Evolutionary conservation across 352 stramenopile genomes (phyloP), one percentile per base, ranked within the genome.

Genomic region (Pythium graminicola): DNA sequence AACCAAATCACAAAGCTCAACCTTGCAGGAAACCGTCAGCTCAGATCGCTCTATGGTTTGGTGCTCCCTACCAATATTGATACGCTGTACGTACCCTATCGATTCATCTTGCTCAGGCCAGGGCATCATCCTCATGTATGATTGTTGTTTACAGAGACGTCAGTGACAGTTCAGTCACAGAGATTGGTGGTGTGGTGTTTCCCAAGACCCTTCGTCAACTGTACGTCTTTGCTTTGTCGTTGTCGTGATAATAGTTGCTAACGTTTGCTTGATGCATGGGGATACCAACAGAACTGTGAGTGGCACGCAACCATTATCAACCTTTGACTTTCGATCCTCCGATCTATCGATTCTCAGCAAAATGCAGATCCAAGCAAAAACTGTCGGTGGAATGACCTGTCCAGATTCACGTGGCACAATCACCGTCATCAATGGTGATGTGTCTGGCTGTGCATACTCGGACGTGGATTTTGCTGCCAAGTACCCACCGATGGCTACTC

Each of bases 51-150:
- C 38, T 36, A 76, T 35, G 71, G 69, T 16, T 58, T 67, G 33
- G 64, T 75, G 13, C 58, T 85, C 17, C 72, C 74, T 0, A 60
- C 73, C 40, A 67, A 56, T 8, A 52, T 85, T n/a, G 42, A 63
- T 24, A 46, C 50, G 4, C 26, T 56, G 50, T 35, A n/a, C 26
- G 47, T 54, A 9, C 7, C 35, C 9, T 50, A 6, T 29, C 17
- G 28, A 17, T 44, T 33, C 20, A 35, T 46, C 6, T 3, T 24
- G 4, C 2, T 44, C 22, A 24, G 24, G 14, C 24, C 4, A 14
- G n/a, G n/a, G n/a, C n/a, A n/a, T 24, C 48, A 14, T 19, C 8
- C 13, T 32, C 11, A 32, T 20, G 27, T 6, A 47, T 7, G 10
- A 31, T 51, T 1, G 4, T 39, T 50, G 4, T 35, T 1, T 23